phyloP scores from a whole-genome alignment of 805 yeast genomes.

The Kluyveromyces siamensis region DNA sequence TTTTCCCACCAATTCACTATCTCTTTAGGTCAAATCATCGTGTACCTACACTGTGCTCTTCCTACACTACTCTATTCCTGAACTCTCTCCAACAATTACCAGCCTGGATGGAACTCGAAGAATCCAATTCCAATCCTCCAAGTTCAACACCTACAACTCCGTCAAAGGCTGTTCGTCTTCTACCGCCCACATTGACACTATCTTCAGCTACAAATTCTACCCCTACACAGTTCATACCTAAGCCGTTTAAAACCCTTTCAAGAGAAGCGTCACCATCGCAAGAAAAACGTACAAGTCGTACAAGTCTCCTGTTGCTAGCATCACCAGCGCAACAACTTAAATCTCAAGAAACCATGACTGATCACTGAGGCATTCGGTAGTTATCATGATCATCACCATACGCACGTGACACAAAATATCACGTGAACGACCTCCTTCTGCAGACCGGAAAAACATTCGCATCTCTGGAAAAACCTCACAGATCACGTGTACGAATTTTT shows the following conservation, averaged over 20 bases:
- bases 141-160: neutral
- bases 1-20: neutral
- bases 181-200: neutral
- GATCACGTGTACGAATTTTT: too few relatives aligned
- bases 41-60: neutral
- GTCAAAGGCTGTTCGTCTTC: neutral
- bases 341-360: too few relatives aligned
- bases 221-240: slow-evolving; percentile 6
- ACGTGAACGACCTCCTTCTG: too few relatives aligned
- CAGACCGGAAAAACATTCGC: too few relatives aligned
- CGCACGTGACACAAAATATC: too few relatives aligned
- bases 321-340: neutral
- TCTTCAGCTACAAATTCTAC: slow-evolving; percentile 5
- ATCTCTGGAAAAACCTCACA: too few relatives aligned
- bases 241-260: slow-evolving; percentile 16
- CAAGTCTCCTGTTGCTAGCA: slow-evolving; percentile 1
- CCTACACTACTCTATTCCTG: neutral
- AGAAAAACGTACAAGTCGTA: slow-evolving; percentile 7
- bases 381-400: too few relatives aligned
- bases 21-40: neutral
- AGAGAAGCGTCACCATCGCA: slow-evolving; percentile 3
- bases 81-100: neutral
- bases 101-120: neutral
- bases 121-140: neutral
- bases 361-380: too few relatives aligned